phyloP scores from a whole-genome alignment of 2,329 filamentous ascomycete species.

The Calonectria pseudoturangicola region DNA sequence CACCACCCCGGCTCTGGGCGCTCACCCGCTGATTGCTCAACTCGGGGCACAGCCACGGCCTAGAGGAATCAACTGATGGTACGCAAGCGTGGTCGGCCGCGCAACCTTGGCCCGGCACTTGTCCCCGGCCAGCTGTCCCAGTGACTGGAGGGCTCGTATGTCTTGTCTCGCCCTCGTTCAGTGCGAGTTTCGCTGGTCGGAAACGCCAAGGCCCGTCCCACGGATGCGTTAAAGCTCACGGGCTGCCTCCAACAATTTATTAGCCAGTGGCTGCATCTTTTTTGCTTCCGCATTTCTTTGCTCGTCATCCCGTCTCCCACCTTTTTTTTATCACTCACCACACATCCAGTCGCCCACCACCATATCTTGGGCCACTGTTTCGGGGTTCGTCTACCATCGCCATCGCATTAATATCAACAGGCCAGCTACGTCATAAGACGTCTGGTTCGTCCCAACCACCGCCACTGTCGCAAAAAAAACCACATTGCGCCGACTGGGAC shows the following conservation, averaged over 20 bases:
- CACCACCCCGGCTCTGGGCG: slow-evolving; percentile 8
- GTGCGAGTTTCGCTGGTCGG: neutral
- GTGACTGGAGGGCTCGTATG: slow-evolving; percentile 15
- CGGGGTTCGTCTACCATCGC: slow-evolving; percentile 8
- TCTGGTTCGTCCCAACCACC: slow-evolving; percentile 3
- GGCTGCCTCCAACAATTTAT: slow-evolving; percentile 21
- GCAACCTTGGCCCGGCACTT: slow-evolving; percentile 4
- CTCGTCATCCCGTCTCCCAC: neutral
- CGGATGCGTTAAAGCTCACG: neutral
- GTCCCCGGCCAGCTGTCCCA: slow-evolving; percentile 8
- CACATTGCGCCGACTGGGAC: slow-evolving; percentile 7
- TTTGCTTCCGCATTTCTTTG: neutral
- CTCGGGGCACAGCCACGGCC: slow-evolving; percentile 22
- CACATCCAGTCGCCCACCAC: neutral
- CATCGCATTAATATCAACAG: neutral
- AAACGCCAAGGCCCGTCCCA: slow-evolving; percentile 7
- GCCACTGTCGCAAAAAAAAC: slow-evolving; percentile 6
- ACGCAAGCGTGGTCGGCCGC: slow-evolving; percentile 11
- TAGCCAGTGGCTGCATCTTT: slow-evolving; percentile 20
- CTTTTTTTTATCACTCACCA: neutral
- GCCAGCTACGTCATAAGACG: neutral
- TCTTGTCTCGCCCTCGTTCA: slow-evolving; percentile 3
- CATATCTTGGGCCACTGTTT: neutral
- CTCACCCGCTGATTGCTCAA: slow-evolving; percentile 14
- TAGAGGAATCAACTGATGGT: slow-evolving; percentile 25